Conservation (phyloP, 1,284 basidiomycete genomes). For the Ustilago vetiveriae region DNA sequence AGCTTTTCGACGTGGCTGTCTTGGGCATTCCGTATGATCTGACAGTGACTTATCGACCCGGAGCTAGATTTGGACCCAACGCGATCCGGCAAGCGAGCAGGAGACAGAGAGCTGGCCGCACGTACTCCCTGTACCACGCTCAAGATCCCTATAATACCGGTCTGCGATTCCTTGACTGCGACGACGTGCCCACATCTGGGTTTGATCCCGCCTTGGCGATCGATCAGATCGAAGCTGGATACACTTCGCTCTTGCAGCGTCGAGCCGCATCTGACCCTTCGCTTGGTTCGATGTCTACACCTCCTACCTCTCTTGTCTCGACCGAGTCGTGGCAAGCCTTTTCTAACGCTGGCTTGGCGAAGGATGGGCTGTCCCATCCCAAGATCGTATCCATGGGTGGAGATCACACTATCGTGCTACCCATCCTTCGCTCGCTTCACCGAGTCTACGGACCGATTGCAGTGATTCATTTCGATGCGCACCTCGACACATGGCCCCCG, state of each 20-base stretch:
- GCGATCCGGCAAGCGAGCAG: constrained; percentile 46
- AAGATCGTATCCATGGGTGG: constrained; percentile 69
- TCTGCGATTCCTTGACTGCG: constrained; percentile 51
- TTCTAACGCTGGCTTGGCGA: constrained; percentile 66
- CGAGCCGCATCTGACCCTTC: constrained; percentile 22
- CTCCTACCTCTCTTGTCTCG: constrained; percentile 12
- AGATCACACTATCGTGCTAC: constrained; percentile 70
- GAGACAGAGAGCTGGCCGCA: constrained; percentile 35
- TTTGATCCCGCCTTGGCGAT: constrained; percentile 46
- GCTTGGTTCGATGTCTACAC: neutral
- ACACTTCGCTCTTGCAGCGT: constrained; percentile 30
- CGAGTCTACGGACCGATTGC: constrained; percentile 68
- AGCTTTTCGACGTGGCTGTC: constrained; percentile 48
- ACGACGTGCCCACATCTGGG: constrained; percentile 45
- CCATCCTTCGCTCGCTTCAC: constrained; percentile 68
- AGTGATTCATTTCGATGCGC: constrained; percentile 69
- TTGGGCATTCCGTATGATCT: constrained; percentile 52
- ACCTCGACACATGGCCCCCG: constrained; percentile 75
- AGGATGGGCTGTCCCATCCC: constrained; percentile 56
- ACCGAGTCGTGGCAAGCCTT: constrained; percentile 62
- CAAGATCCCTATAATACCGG: constrained; percentile 44
- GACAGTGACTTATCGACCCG: constrained; percentile 50
- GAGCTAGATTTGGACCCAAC: constrained; percentile 46
- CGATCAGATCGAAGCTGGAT: constrained; percentile 51
- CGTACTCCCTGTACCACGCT: constrained; percentile 36